Conservation (phyloP, 371 early-diverging fungal genomes). For the Parasitella parasitica region DNA sequence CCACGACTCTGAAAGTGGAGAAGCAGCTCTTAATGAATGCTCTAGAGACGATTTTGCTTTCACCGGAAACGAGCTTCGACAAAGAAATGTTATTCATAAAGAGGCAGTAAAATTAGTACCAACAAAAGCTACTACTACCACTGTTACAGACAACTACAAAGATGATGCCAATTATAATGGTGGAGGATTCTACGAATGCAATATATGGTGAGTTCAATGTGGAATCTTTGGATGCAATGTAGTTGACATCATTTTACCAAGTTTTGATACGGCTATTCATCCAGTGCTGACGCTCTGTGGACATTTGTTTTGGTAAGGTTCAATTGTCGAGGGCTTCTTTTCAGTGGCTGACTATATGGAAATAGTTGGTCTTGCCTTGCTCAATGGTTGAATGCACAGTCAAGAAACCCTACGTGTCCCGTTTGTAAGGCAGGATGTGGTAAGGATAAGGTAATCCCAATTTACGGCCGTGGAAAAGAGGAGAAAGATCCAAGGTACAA, state of each 20-base stretch:
- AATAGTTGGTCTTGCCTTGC: conserved; percentile 69
- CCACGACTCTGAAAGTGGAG: conserved; percentile 8
- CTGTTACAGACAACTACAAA: conserved; percentile 1
- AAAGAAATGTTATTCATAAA: conserved; percentile 7
- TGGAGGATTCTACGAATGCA: conserved; percentile 35
- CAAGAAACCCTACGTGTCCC: conserved; percentile 69
- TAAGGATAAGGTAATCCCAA: conserved; percentile 76
- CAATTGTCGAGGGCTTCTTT: neutral
- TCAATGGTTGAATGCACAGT: conserved; percentile 70
- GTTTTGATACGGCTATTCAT: conserved; percentile 39
- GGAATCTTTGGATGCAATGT: neutral
- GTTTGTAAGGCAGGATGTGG: conserved; percentile 81
- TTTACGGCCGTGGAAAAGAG: conserved; percentile 77
- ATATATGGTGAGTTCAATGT: conserved; percentile 30
- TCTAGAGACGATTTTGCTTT: conserved; percentile 6
- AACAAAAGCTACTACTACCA: neutral
- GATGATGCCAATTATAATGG: conserved; percentile 17
- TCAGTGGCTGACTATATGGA: too few species aligned
- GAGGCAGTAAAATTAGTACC: neutral
- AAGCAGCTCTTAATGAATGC: conserved; percentile 10
- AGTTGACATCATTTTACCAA: neutral
- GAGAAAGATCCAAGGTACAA: conserved; percentile 68
- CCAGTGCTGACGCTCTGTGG: conserved; percentile 40
- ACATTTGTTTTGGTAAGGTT: conserved; percentile 36
- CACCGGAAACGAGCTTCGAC: conserved; percentile 11